A percentile compares a stretch with the other conserved stretches of the same genome.
Evolutionary conservation across 2,329 filamentous ascomycete genomes (phyloP).

Genomic region (Xylariales sp.): DNA sequence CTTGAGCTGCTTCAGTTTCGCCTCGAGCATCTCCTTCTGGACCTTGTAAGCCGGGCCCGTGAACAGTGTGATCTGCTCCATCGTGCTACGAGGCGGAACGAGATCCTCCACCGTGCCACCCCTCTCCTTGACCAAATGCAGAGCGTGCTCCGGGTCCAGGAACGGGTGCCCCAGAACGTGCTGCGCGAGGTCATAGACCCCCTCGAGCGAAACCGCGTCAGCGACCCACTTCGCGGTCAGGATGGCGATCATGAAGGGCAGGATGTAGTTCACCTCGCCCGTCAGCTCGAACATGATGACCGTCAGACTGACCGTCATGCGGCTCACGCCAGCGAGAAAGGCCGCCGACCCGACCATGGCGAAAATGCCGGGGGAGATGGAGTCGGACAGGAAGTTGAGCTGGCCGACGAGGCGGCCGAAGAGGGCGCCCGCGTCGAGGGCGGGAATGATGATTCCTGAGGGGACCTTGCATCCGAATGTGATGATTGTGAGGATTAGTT

Average conservation of each 20-base stretch:
- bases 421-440: neutral
- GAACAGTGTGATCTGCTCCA: constrained; percentile 1
- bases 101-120: constrained; percentile 1
- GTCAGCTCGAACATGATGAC: constrained; percentile 3
- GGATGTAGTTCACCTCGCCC: constrained; percentile 3
- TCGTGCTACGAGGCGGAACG: neutral
- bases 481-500: constrained; percentile 47
- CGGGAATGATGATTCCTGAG: constrained; percentile 51
- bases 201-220: neutral
- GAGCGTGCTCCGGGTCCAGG: neutral
- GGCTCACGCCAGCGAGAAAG: constrained; percentile 1
- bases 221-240: constrained; percentile 2
- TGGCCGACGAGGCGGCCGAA: constrained; percentile 1
- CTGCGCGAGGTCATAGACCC: constrained; percentile 2
- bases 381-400: neutral
- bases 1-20: constrained; percentile 44
- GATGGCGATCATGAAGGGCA: constrained; percentile 3
- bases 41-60: neutral
- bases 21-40: constrained; percentile 39
- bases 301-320: constrained; percentile 2
- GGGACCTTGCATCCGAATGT: constrained; percentile 58
- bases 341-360: neutral
- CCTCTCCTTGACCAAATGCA: neutral
- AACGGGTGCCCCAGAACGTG: constrained; percentile 1
- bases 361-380: neutral